These are phyloP conservation scores for Diaporthe sp. DNA, from an alignment of 2,329 filamentous ascomycete genomes.

Conservation along the genomic window DNA sequence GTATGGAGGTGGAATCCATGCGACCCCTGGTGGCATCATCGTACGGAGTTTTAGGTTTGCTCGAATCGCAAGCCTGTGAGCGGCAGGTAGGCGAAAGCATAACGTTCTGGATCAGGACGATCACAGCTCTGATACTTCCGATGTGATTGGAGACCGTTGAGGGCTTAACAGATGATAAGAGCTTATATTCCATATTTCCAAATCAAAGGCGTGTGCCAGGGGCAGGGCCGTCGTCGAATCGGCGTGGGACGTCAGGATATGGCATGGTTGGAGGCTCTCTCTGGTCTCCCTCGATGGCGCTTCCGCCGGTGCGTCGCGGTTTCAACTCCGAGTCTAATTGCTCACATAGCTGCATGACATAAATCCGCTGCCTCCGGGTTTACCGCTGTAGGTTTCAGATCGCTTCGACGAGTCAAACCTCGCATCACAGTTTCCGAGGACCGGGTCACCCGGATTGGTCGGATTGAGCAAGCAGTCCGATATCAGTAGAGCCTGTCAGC, in stretches of 20 bases:
- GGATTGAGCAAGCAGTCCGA: conserved; percentile 4
- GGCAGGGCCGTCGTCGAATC: not conserved
- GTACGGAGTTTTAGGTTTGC: conserved; percentile 6
- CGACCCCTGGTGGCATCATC: not conserved
- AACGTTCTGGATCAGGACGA: conserved; percentile 12
- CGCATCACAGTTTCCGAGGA: conserved; percentile 20
- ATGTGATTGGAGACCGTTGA: conserved; percentile 27
- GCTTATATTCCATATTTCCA: not conserved
- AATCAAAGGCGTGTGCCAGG: not conserved
- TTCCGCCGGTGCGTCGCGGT: not conserved
- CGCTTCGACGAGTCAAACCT: not conserved
- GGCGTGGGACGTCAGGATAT: not conserved
- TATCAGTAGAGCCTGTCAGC: not conserved
- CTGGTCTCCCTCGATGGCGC: not conserved
- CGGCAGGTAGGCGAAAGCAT: not conserved
- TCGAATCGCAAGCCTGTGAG: conserved; percentile 16
- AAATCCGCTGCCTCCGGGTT: not conserved
- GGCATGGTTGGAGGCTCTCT: conserved; percentile 2
- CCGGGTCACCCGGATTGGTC: not conserved
- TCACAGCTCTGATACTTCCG: conserved; percentile 27
- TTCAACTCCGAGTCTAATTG: conserved; percentile 14
- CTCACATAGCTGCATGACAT: conserved; percentile 10
- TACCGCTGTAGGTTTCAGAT: not conserved
- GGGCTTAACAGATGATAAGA: not conserved
- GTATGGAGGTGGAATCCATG: not conserved